phyloP scores from a whole-genome alignment of 1,284 basidiomycete genomes.

The Cryptococcus sp. region DNA sequence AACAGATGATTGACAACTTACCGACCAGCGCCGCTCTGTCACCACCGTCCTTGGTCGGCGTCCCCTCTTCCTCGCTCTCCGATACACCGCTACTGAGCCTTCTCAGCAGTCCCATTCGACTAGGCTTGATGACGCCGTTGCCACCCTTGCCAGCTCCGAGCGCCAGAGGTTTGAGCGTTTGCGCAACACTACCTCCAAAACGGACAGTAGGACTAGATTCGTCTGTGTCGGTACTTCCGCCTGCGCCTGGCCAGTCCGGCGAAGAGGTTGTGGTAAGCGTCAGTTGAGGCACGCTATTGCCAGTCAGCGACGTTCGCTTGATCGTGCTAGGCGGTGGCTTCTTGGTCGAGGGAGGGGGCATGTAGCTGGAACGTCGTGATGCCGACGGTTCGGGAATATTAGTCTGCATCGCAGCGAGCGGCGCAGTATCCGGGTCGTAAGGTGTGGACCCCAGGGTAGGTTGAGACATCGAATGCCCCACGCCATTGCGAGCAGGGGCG shows the following conservation, averaged over 20 bases:
- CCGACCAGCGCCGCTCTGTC: conserved; percentile 20
- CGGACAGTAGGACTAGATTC: conserved; percentile 43
- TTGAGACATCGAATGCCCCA: conserved; percentile 40
- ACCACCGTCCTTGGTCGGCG: conserved; percentile 48
- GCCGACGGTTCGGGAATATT: conserved; percentile 16
- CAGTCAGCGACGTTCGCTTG: conserved; percentile 23
- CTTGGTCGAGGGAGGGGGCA: conserved; percentile 24
- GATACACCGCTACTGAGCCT: conserved; percentile 38
- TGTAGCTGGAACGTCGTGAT: background rate
- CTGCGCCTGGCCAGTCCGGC: conserved; percentile 51
- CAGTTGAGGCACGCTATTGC: conserved; percentile 29
- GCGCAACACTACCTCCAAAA: conserved; percentile 20
- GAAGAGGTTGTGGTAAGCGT: conserved; percentile 39
- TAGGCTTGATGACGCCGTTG: background rate
- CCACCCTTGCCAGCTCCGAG: conserved; percentile 7
- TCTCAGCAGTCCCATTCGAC: conserved; percentile 39
- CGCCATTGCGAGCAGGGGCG: conserved; percentile 10
- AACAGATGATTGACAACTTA: conserved; percentile 6
- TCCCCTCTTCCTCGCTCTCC: conserved; percentile 51
- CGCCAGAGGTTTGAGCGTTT: conserved; percentile 13
- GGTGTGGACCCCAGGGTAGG: conserved; percentile 25
- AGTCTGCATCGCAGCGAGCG: background rate
- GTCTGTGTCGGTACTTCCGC: conserved; percentile 52
- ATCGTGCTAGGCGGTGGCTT: conserved; percentile 20
- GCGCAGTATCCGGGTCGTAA: conserved; percentile 5